These are phyloP conservation scores for Tylopilus intermedius DNA, from an alignment of 768 basidiomycete species.

Conservation along the genomic window DNA sequence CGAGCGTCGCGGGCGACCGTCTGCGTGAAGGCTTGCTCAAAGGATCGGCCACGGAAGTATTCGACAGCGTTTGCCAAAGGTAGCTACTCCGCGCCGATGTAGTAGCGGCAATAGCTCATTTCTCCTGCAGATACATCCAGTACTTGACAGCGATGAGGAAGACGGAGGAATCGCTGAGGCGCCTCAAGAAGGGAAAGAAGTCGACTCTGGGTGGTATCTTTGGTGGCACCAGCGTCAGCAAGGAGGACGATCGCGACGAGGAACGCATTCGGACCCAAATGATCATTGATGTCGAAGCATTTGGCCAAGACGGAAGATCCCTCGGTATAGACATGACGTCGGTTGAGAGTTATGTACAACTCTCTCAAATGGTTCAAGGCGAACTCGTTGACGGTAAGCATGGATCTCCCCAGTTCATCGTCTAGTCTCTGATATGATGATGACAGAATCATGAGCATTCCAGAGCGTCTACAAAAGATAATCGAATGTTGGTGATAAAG, in stretches of 20 bases:
- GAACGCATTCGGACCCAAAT: constrained; percentile 81
- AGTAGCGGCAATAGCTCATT: background rate
- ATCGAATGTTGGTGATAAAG: background rate
- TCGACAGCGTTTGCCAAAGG: constrained; percentile 67
- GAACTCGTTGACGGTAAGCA: constrained; percentile 33
- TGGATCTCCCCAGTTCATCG: background rate
- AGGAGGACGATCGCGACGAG: constrained; percentile 74
- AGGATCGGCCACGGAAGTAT: constrained; percentile 55
- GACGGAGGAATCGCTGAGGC: constrained; percentile 82
- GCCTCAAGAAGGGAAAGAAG: constrained; percentile 85
- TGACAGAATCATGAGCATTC: constrained; percentile 13
- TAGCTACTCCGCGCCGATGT: constrained; percentile 22
- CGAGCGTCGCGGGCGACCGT: constrained; percentile 54
- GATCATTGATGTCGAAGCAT: constrained; percentile 80
- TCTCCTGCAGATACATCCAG: constrained; percentile 58
- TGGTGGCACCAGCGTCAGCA: constrained; percentile 42
- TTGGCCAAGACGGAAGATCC: constrained; percentile 69
- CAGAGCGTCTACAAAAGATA: background rate
- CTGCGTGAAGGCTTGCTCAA: constrained; percentile 53
- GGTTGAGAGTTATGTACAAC: constrained; percentile 47
- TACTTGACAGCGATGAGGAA: constrained; percentile 84
- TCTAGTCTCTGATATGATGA: background rate
- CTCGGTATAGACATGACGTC: constrained; percentile 60
- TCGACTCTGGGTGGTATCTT: constrained; percentile 80
- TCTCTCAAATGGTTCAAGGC: constrained; percentile 58